phyloP scores from a whole-genome alignment of 1,139 yeast species.

The Ogataea hybrid region DNA sequence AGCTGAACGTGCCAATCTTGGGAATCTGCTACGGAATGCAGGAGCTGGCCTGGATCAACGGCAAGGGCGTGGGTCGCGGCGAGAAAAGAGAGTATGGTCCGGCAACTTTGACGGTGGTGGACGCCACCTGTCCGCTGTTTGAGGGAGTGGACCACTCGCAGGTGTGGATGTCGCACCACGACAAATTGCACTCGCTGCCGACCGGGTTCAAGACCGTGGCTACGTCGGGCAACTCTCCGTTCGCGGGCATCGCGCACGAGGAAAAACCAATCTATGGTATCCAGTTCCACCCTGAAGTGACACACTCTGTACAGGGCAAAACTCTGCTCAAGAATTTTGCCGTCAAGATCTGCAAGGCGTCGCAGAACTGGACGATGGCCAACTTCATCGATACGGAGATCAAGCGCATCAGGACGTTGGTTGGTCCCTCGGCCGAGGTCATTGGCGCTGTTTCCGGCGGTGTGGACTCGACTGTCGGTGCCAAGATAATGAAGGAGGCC shows the following conservation, averaged over 20 bases:
- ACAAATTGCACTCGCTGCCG: constrained; percentile 89
- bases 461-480: constrained; percentile 99
- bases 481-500: constrained; percentile 96
- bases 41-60: constrained; percentile 97
- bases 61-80: constrained; percentile 94
- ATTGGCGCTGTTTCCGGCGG: constrained; percentile 99
- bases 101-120: constrained; percentile 75
- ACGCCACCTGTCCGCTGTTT: constrained; percentile 67
- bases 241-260: constrained; percentile 85
- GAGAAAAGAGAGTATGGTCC: constrained; percentile 99
- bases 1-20: constrained; percentile 86
- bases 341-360: constrained; percentile 80
- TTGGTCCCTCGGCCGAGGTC: constrained; percentile 98
- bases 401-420: constrained; percentile 82
- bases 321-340: constrained; percentile 88
- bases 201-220: constrained; percentile 88
- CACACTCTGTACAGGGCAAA: constrained; percentile 93
- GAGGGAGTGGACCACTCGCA: constrained; percentile 86
- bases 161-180: constrained; percentile 99
- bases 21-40: constrained; percentile 99
- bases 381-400: constrained; percentile 97
- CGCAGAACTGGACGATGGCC: constrained; percentile 96
- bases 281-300: constrained; percentile 99
- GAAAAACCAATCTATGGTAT: constrained; percentile 80
- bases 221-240: constrained; percentile 91